phyloP scores from a whole-genome alignment of 345 rosid genomes.

The Cardamine chenopodiifolia region DNA sequence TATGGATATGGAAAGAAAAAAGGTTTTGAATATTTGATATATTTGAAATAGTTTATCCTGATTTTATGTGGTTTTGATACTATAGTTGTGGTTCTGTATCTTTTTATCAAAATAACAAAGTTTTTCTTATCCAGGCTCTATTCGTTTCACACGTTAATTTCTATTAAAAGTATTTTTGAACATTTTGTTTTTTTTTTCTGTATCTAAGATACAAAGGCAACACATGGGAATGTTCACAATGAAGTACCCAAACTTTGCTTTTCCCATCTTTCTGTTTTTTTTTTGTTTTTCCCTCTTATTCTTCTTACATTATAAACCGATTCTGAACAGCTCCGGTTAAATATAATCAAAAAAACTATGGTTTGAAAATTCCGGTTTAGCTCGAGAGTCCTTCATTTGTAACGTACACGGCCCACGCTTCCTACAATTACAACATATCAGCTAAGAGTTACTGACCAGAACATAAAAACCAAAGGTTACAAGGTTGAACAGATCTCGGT shows the following conservation, averaged over 20 bases:
- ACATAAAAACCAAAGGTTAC: not conserved
- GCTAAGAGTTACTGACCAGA: slow-evolving; percentile 6
- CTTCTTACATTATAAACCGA: slow-evolving; percentile 8
- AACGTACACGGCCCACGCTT: slow-evolving; percentile 71
- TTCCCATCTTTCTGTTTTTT: not conserved
- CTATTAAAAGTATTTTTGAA: not conserved
- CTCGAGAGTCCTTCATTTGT: slow-evolving; percentile 55
- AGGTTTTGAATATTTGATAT: no score
- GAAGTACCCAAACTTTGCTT: not conserved
- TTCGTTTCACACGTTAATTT: slow-evolving; percentile 1
- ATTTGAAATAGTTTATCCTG: not conserved
- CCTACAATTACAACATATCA: slow-evolving; percentile 46
- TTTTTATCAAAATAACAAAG: not conserved
- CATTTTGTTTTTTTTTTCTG: slow-evolving; percentile 27
- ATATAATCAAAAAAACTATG: not conserved
- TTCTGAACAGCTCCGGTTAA: slow-evolving; percentile 1
- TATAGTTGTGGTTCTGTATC: not conserved
- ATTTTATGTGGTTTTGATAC: not conserved
- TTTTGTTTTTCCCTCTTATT: not conserved
- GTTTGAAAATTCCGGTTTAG: slow-evolving; percentile 20
- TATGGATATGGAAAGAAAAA: no score
- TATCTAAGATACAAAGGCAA: slow-evolving; percentile 13
- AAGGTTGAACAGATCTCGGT: not conserved
- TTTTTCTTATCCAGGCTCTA: not conserved
- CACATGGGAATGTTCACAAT: slow-evolving; percentile 36